Conservation (phyloP, 139 green algal species). For the Chlamydomonas eustigma region DNA sequence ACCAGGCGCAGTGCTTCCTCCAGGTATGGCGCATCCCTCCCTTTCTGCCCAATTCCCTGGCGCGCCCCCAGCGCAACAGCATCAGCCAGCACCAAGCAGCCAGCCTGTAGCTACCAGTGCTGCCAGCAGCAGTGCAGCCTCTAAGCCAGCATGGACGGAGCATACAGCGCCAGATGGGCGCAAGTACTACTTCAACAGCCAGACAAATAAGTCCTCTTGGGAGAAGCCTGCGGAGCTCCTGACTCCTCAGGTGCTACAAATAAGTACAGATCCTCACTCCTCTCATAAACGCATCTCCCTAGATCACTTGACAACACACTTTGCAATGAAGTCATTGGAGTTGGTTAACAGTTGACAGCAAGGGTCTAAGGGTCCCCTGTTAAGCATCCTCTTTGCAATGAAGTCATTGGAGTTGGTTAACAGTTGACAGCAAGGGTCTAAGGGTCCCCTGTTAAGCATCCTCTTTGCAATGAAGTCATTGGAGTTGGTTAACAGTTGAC, state of each 20-base stretch:
- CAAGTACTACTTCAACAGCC: slow-evolving; percentile 91
- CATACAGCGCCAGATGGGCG: slow-evolving; percentile 82
- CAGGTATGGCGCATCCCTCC: background rate
- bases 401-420: too few relatives aligned
- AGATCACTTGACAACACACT: too few relatives aligned
- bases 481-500: too few relatives aligned
- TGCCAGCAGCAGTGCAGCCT: background rate
- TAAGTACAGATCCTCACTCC: too few relatives aligned
- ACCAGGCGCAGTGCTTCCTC: background rate
- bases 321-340: too few relatives aligned
- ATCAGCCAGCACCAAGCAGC: slow-evolving; percentile 7
- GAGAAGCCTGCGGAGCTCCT: slow-evolving; percentile 83
- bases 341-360: too few relatives aligned
- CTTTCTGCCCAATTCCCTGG: background rate
- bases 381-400: too few relatives aligned
- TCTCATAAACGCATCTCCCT: too few relatives aligned
- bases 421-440: too few relatives aligned
- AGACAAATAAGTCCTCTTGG: slow-evolving; percentile 76
- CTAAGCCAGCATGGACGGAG: slow-evolving; percentile 78
- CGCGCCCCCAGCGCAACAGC: slow-evolving; percentile 24
- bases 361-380: too few relatives aligned
- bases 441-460: too few relatives aligned
- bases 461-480: too few relatives aligned
- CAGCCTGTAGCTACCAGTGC: slow-evolving; percentile 5
- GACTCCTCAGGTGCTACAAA: slow-evolving; percentile 33